Percentiles rank a stretch among this genome's conserved stretches.
These are phyloP conservation scores for Croton setiger DNA, from an alignment of 441 rosid species.

Conservation along the genomic window DNA sequence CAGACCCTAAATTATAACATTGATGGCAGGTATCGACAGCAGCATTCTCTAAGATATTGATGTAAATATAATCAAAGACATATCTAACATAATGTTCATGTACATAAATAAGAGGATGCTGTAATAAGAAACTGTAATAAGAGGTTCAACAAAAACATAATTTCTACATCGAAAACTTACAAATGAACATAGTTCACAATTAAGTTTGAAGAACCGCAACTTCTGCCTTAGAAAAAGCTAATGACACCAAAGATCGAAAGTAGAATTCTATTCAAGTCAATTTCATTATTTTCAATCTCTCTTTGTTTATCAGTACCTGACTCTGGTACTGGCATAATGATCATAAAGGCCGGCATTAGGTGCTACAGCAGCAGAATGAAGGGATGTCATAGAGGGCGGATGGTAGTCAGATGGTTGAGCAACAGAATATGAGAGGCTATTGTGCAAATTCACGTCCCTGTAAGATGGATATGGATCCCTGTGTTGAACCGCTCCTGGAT, in stretches of 20 bases:
- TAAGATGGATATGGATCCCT: background rate
- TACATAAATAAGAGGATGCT: no score
- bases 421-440: slow-evolving; percentile 4
- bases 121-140: background rate
- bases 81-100: no score
- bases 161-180: background rate
- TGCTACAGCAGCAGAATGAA: background rate
- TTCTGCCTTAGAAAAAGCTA: background rate
- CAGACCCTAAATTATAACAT: no score
- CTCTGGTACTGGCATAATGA: slow-evolving; percentile 4
- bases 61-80: no score
- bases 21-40: no score
- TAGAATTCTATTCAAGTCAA: no score
- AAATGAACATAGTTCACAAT: background rate
- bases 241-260: background rate
- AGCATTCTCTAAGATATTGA: no score
- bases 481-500: slow-evolving; percentile 5
- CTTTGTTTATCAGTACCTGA: background rate
- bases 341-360: background rate
- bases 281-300: background rate
- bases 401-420: slow-evolving; percentile 7
- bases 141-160: background rate
- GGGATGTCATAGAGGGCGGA: background rate
- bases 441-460: slow-evolving; percentile 1
- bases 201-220: background rate